Evolutionary conservation across 2,329 filamentous ascomycete genomes (phyloP).

Genomic region (Peltaster fructicola): DNA sequence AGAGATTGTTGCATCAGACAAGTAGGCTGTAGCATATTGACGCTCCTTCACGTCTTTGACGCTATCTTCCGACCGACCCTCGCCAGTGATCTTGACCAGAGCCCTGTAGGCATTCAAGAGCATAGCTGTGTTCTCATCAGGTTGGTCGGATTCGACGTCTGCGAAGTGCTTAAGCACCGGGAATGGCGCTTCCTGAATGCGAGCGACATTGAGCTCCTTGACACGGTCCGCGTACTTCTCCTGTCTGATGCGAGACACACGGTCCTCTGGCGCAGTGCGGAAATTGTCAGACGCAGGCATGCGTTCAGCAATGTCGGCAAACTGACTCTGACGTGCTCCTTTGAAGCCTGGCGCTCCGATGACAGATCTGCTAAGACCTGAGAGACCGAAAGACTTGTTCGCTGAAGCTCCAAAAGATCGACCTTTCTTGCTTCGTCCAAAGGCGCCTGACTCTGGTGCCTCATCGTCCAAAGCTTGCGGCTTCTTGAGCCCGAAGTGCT

Average conservation of each 20-base stretch:
- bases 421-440: slow-evolving; percentile 33
- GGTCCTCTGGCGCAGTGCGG: slow-evolving; percentile 46
- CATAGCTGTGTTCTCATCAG: slow-evolving; percentile 42
- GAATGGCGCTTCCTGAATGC: slow-evolving; percentile 48
- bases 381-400: slow-evolving; percentile 42
- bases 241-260: slow-evolving; percentile 70
- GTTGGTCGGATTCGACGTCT: slow-evolving; percentile 51
- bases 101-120: slow-evolving; percentile 70
- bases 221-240: slow-evolving; percentile 63
- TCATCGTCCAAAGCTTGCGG: slow-evolving; percentile 18
- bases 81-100: slow-evolving; percentile 59
- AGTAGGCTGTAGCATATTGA: slow-evolving; percentile 57
- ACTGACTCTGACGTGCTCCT: slow-evolving; percentile 15
- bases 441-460: slow-evolving; percentile 23
- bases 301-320: slow-evolving; percentile 28
- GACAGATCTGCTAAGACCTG: slow-evolving; percentile 63
- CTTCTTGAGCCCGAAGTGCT: slow-evolving; percentile 72
- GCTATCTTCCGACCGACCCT: slow-evolving; percentile 44
- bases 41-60: slow-evolving; percentile 52
- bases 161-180: slow-evolving; percentile 62
- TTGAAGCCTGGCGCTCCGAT: slow-evolving; percentile 60
- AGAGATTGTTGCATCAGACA: slow-evolving; percentile 56
- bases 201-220: slow-evolving; percentile 56
- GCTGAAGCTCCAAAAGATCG: slow-evolving; percentile 21
- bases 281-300: slow-evolving; percentile 28